These are phyloP conservation scores for Brassica nigra DNA, from an alignment of 345 rosid species.

Conservation along the genomic window DNA sequence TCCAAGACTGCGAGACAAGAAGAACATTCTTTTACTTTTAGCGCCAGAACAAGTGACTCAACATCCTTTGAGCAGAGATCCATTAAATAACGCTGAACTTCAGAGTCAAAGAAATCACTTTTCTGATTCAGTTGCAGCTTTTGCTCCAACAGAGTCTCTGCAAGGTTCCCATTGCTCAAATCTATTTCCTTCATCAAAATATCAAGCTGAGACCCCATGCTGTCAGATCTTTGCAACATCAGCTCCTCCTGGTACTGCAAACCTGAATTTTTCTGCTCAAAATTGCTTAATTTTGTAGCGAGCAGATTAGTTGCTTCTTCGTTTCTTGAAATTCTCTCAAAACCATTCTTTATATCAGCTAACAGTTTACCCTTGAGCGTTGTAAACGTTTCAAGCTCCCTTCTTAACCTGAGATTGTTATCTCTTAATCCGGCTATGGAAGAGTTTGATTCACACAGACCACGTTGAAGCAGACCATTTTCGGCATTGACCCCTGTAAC, in stretches of 20 bases:
- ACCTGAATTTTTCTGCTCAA: constrained; percentile 65
- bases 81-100: constrained; percentile 53
- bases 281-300: constrained; percentile 56
- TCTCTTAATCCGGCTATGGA: constrained; percentile 70
- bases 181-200: constrained; percentile 75
- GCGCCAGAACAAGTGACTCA: constrained; percentile 64
- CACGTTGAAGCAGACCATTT: constrained; percentile 84
- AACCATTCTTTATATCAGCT: constrained; percentile 80
- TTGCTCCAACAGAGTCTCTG: constrained; percentile 57
- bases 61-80: constrained; percentile 63
- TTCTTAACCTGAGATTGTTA: constrained; percentile 66
- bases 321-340: constrained; percentile 71
- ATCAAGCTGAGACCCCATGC: constrained; percentile 81
- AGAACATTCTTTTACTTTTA: constrained; percentile 54
- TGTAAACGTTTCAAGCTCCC: constrained; percentile 81
- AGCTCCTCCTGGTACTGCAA: constrained; percentile 82
- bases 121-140: constrained; percentile 54
- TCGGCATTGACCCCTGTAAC: constrained; percentile 80
- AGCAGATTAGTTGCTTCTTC: constrained; percentile 77
- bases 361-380: constrained; percentile 74
- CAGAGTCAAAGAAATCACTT: constrained; percentile 50
- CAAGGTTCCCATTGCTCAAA: constrained; percentile 51
- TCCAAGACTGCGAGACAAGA: constrained; percentile 38
- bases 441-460: constrained; percentile 68
- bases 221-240: constrained; percentile 82